Conservation (phyloP, 1,284 basidiomycete species). For the Sphagnurus paluster region DNA sequence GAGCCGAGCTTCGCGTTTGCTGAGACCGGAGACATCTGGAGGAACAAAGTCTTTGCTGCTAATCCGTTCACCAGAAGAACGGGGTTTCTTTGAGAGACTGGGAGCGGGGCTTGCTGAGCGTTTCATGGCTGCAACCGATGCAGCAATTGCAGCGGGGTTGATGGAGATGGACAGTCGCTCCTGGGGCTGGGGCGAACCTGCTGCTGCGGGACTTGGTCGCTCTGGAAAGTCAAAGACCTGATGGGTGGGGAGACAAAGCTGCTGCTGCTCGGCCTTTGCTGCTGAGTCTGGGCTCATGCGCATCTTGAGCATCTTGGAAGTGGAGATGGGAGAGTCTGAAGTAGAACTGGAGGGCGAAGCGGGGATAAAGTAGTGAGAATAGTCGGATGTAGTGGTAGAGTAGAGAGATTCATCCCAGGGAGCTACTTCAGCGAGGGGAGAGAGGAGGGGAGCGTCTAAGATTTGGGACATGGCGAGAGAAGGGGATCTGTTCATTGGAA, state of each 20-base stretch:
- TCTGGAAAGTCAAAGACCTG: slow-evolving; percentile 68
- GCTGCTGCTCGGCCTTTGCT: slow-evolving; percentile 46
- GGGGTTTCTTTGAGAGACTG: slow-evolving; percentile 53
- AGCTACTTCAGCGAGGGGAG: slow-evolving; percentile 43
- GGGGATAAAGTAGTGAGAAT: slow-evolving; percentile 46
- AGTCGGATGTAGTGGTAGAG: slow-evolving; percentile 40
- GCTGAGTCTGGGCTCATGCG: slow-evolving; percentile 46
- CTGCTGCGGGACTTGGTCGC: slow-evolving; percentile 38
- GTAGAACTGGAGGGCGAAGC: slow-evolving; percentile 52
- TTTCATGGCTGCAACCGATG: slow-evolving; percentile 31
- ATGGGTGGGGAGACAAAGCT: slow-evolving; percentile 64
- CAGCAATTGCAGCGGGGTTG: slow-evolving; percentile 28
- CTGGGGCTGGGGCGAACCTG: slow-evolving; percentile 24
- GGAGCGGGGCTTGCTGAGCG: slow-evolving; percentile 46
- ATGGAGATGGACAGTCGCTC: slow-evolving; percentile 30
- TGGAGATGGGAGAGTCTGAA: slow-evolving; percentile 47
- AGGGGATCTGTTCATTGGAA: slow-evolving; percentile 13
- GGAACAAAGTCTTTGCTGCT: slow-evolving; percentile 83
- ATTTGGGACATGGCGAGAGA: slow-evolving; percentile 48
- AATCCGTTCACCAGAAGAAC: slow-evolving; percentile 62
- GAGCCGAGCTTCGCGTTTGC: slow-evolving; percentile 86
- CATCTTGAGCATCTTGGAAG: slow-evolving; percentile 50
- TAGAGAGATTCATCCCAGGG: slow-evolving; percentile 49
- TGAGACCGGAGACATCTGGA: slow-evolving; percentile 84
- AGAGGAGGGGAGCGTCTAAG: slow-evolving; percentile 55